phyloP scores from a whole-genome alignment of 768 basidiomycete genomes.

The Termitomyces sp. region DNA sequence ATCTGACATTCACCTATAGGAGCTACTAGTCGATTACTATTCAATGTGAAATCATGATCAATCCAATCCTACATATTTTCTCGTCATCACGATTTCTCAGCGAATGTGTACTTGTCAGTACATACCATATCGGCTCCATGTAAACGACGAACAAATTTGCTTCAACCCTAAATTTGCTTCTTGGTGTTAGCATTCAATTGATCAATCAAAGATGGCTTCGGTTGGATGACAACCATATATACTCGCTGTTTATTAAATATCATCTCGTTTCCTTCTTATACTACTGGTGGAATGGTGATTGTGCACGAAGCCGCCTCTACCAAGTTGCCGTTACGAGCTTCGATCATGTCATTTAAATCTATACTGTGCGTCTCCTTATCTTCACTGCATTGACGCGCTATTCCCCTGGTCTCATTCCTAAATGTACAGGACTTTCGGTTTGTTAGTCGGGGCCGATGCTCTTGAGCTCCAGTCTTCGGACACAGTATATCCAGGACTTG shows the following conservation, averaged over 20 bases:
- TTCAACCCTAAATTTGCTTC: too few species aligned
- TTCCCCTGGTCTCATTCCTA: background rate
- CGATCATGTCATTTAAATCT: background rate
- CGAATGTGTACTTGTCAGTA: background rate
- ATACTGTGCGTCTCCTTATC: background rate
- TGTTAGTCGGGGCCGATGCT: background rate
- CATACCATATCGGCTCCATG: background rate
- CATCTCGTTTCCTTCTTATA: background rate
- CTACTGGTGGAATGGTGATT: background rate
- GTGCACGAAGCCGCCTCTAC: background rate
- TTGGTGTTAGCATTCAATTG: background rate
- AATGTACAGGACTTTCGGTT: background rate
- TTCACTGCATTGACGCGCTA: too few species aligned
- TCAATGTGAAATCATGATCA: too few species aligned
- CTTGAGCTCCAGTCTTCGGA: too few species aligned
- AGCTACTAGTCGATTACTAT: too few species aligned
- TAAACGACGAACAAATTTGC: background rate
- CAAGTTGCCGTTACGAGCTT: background rate
- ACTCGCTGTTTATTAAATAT: background rate
- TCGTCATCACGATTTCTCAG: background rate
- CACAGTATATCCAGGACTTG: too few species aligned
- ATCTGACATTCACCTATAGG: background rate
- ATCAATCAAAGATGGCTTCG: background rate
- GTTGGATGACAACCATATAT: background rate
- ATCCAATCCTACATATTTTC: too few species aligned